Evolutionary conservation across 345 rosid genomes (phyloP), one percentile per base, ranked within the genome.

Genomic region (Adansonia digitata): DNA sequence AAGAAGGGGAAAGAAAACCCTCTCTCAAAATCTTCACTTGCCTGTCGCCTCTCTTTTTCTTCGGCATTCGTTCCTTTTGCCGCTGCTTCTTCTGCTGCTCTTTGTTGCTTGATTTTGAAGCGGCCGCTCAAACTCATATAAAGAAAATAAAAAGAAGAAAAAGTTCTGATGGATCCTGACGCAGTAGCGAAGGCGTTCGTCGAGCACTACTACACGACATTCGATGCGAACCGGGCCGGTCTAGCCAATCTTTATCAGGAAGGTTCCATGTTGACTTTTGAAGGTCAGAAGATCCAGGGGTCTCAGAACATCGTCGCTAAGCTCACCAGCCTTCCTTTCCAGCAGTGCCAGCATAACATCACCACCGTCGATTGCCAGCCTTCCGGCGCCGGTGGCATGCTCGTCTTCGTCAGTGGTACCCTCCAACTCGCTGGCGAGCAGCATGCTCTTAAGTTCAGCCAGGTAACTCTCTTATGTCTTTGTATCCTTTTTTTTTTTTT

Each of bases 351-450:
- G 83, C 99, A 95, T 78, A 72, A 73, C 75, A 89, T 91, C 84
- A 70, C 93, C 72, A 91, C 97, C 70, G 96, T 95, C 43, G 97
- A 93, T 80, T 93, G 96, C 80, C 97, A 95, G 85, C 99, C 97
- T 22, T 91, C 99, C 20, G 94, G 97, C 62, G 87, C 85, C 57
- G 91, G 89, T 22, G 95, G 98, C 73, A 88, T 91, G 96, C 97
- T 93, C 73, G 97, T 95, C 65, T 94, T 94, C 77, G 98, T 94
- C 84, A 84, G 90, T 74, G 98, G 98, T 22, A 92, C 82, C 68
- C 95, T 95, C 71, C 93, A 93, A 85, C 94, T 95, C 81, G 78
- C 91, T 71, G 97, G 98, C 29, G 98, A 95, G 70, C 92, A 90
- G 66, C 97, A 93, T 78, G 86, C 97, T 17, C 98, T 95, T 83